Base-by-base conservation (phyloP, 2,329 filamentous ascomycete species). In the Fusarium pseudonygamai region DNA sequence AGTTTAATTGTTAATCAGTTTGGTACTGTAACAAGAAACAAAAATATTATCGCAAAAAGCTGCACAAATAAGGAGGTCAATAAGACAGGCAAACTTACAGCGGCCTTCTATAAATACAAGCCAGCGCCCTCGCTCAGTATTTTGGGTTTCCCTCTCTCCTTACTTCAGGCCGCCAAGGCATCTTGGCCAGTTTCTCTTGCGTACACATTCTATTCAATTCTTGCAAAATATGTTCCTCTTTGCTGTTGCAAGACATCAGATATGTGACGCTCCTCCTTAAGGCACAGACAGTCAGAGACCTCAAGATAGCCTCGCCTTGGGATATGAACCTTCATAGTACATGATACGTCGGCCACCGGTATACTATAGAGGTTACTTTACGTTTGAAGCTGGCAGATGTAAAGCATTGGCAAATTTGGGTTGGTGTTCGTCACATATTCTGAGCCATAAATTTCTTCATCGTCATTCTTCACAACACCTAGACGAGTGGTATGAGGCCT, bases 331-430 rank as follows among this genome's bases (percentile, higher is more conserved):
- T 5, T 8, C 18, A 32, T 3, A 3, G 0, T 10, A 20, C 47
- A 34, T 24, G 16, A 50, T 2, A 7, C 11, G 18, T 32, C 6
- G 4, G 15, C 8, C 12, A 8, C 2, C 4, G 0, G 16, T 34
- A 20, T 24, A 34, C 9, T 1, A 24, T 34, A 20, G 30, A 30
- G 20, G 3, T 30, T 0, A 10, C 6, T 20, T 50, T 34, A n/a
- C 13, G 11, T 20, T 34, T 13, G 3, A 1, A 50, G 16, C 6
- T 18, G 18, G 18, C 8, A 10, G 8, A 46, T 5, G 6, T 0
- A 28, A 46, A 28, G 8, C 0, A 46, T 28, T 28, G 8, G 18
- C 12, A 28, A 20, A 28, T 15, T 0, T 5, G 6, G 43, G 4
- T 28, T 4, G 18, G 24, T 1, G 1, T 20, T 46, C 4, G 4